phyloP scores from a whole-genome alignment of 257 asterid species.

The Scutellaria galericulata region DNA sequence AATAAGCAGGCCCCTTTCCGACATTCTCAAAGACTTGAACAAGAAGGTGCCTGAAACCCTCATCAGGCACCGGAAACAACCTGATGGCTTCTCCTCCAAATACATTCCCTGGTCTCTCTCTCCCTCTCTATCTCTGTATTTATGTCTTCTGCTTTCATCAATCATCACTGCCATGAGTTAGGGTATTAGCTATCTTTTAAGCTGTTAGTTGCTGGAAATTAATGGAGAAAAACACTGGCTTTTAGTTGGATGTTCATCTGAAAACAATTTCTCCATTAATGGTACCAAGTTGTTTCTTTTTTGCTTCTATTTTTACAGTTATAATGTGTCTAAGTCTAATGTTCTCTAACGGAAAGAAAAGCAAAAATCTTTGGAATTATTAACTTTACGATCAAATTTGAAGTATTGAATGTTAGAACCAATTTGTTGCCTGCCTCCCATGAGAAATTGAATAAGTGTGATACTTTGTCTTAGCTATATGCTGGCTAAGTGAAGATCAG shows the following conservation, averaged over 20 bases:
- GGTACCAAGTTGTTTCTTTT: not conserved
- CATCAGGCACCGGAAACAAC: conserved; percentile 50
- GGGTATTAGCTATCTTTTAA: not conserved
- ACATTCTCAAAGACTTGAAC: conserved; percentile 71
- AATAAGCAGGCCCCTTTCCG: conserved; percentile 69
- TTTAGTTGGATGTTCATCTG: not conserved
- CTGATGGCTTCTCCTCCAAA: conserved; percentile 57
- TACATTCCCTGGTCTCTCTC: conserved; percentile 70
- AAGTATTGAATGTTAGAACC: conserved; percentile 2
- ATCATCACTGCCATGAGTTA: not conserved
- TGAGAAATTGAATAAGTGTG: not conserved
- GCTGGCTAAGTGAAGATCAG: not conserved
- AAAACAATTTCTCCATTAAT: not conserved
- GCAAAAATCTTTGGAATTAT: not conserved
- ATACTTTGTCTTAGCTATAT: not conserved
- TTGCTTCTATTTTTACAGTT: not conserved
- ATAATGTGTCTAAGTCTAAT: conserved; percentile 1
- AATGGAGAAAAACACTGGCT: not conserved
- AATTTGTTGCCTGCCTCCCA: not conserved
- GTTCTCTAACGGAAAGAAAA: not conserved
- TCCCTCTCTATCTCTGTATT: not conserved
- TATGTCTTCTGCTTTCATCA: not conserved
- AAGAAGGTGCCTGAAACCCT: conserved; percentile 85
- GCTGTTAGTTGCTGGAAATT: not conserved
- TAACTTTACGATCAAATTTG: conserved; percentile 7